Evolutionary conservation across 208 protist genomes (phyloP).

Genomic region (Leishmania major): DNA sequence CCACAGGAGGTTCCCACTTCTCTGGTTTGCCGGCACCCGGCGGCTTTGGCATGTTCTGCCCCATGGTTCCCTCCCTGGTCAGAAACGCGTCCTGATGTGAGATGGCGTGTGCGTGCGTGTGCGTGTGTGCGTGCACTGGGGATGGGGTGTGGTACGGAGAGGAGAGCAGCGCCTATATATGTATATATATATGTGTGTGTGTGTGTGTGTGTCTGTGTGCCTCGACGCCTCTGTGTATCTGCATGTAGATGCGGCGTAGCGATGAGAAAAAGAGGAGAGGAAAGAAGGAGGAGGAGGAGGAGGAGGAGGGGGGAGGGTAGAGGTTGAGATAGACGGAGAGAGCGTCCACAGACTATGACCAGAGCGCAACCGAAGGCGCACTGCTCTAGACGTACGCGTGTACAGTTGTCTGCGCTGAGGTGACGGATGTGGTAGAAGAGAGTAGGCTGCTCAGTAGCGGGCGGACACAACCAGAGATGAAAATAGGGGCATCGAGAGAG

Average conservation of each 20-base stretch:
- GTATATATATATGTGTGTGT: background rate
- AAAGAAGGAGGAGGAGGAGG: background rate
- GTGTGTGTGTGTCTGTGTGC: background rate
- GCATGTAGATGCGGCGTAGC: background rate
- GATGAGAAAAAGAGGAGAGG: background rate
- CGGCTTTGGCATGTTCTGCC: conserved; percentile 65
- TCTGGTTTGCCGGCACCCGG: conserved; percentile 46
- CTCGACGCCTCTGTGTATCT: background rate
- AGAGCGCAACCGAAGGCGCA: background rate
- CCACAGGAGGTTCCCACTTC: conserved; percentile 96
- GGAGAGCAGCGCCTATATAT: background rate
- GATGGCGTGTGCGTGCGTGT: background rate
- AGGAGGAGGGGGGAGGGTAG: background rate
- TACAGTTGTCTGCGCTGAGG: background rate
- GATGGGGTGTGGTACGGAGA: too few relatives aligned
- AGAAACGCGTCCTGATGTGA: background rate
- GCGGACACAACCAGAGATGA: background rate
- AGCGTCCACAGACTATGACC: background rate
- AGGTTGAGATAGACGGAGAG: background rate
- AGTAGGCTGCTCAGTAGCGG: background rate
- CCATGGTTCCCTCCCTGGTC: conserved; percentile 42
- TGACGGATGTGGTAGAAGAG: background rate
- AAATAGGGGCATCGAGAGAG: background rate
- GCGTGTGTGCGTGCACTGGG: background rate
- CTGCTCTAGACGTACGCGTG: background rate